Evolutionary conservation across 2,329 filamentous ascomycete species (phyloP), one percentile per base, ranked within the genome.

Genomic region (Fusarium setosum): DNA sequence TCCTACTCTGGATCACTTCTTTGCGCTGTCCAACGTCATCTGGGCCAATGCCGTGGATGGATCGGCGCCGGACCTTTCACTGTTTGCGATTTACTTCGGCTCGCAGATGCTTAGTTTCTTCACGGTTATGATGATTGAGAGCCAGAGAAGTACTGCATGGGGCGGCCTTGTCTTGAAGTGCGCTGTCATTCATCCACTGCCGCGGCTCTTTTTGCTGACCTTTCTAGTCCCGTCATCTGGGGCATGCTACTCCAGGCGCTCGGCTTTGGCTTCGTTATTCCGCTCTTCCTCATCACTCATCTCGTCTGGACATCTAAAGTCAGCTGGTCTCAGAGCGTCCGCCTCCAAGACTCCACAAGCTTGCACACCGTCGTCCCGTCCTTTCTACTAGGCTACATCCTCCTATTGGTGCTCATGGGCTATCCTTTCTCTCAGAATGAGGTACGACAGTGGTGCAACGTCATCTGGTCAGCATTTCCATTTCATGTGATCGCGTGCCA

Each of bases 21-120:
- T 71, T 7, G 57, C 62, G 1, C 42, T 65, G 23, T 40, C 49
- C 3, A 72, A 73, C 18, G 40, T 71, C 11, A 52, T 73, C 26
- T 74, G 67, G 61, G 62, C 63, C 6, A 65, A 67, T 24, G 63
- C 71, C 7, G 56, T 53, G 0, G 71, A 73, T 58, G 70, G 70
- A 0, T 72, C 70, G 10, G 55, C 56, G 12, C 70, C 70, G 0
- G 67, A 64, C 38, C 34, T 72, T 15, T 67, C 68, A 18, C 50
- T 74, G 18, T 67, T 69, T 15, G 52, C 41, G 5, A 57, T 72
- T 15, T 62, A 55, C n/a, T 74, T 74, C 31, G 72, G 45, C 0
- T 59, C 56, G 3, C 72, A 74, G 62, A 20, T 72, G 1, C 44
- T 68, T 13, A 17, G 61, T 4, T 53, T 63, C n/a, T 63, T 73